Percentiles rank a stretch among this genome's conserved stretches.
Evolutionary conservation across 1,139 yeast genomes (phyloP).

Genomic region (Pneumocystis wakefieldiae): DNA sequence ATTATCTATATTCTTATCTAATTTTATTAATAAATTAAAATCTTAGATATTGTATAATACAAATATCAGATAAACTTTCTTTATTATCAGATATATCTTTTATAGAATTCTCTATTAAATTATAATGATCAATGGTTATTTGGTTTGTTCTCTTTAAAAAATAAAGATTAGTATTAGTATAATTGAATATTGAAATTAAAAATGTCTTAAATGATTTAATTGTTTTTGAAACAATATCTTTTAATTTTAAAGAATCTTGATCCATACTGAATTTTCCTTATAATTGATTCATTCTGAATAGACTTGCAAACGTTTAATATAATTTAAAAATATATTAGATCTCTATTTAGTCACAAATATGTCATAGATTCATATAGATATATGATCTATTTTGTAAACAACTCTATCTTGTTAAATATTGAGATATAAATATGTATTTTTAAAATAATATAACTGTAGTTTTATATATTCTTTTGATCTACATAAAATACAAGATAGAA

Average conservation of each 20-base stretch:
- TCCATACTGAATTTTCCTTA: neutral
- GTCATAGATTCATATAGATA: neutral
- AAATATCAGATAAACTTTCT: neutral
- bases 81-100: neutral
- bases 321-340: neutral
- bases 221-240: neutral
- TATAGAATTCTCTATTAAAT: neutral
- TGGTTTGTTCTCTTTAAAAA: neutral
- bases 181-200: neutral
- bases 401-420: neutral
- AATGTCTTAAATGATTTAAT: neutral
- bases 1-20: neutral
- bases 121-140: neutral
- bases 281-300: too few species aligned
- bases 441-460: neutral
- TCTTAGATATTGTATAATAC: neutral
- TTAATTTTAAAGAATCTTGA: neutral
- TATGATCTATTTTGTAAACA: neutral
- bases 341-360: neutral
- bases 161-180: neutral
- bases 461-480: neutral
- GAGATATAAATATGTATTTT: neutral
- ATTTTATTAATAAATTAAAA: neutral
- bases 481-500: neutral
- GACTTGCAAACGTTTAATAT: neutral